Percentiles rank a stretch among this genome's conserved stretches.
Evolutionary conservation across 371 early-diverging fungal genomes (phyloP).

Genomic region (Mucor plumbeus): DNA sequence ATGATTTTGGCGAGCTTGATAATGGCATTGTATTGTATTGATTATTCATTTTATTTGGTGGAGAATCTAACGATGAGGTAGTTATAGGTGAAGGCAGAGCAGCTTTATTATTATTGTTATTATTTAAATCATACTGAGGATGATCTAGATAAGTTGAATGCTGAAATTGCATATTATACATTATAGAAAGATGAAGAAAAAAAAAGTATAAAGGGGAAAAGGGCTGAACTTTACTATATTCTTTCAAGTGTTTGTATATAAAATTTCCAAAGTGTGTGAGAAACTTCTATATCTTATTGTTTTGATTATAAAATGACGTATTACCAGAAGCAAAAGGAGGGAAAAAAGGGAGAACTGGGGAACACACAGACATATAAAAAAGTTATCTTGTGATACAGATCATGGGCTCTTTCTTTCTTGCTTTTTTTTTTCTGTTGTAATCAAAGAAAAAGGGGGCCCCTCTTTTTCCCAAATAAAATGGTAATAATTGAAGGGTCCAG

Average conservation of each 20-base stretch:
- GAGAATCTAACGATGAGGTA: constrained; percentile 43
- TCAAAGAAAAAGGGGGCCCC: background rate
- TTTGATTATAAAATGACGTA: constrained; percentile 18
- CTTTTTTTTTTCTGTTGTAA: background rate
- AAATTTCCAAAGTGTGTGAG: constrained; percentile 6
- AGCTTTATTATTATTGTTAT: constrained; percentile 23
- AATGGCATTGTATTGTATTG: constrained; percentile 15
- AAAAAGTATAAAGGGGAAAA: constrained; percentile 11
- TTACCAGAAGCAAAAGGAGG: background rate
- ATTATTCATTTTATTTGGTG: constrained; percentile 27
- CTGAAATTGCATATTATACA: constrained; percentile 42
- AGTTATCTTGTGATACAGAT: constrained; percentile 3
- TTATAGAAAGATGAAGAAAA: constrained; percentile 3
- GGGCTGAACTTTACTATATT: background rate
- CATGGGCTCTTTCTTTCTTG: background rate
- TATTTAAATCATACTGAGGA: constrained; percentile 12
- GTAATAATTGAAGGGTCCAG: background rate
- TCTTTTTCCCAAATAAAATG: background rate
- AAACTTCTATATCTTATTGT: background rate
- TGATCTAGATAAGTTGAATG: constrained; percentile 24
- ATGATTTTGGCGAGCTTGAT: constrained; percentile 19
- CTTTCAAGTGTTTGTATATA: background rate
- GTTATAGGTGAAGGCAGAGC: constrained; percentile 47
- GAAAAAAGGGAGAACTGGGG: background rate
- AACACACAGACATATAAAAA: constrained; percentile 11